Percentiles rank a stretch among this genome's conserved stretches.
Conservation (phyloP, 257 asterid species). For the Vinca minor region DNA sequence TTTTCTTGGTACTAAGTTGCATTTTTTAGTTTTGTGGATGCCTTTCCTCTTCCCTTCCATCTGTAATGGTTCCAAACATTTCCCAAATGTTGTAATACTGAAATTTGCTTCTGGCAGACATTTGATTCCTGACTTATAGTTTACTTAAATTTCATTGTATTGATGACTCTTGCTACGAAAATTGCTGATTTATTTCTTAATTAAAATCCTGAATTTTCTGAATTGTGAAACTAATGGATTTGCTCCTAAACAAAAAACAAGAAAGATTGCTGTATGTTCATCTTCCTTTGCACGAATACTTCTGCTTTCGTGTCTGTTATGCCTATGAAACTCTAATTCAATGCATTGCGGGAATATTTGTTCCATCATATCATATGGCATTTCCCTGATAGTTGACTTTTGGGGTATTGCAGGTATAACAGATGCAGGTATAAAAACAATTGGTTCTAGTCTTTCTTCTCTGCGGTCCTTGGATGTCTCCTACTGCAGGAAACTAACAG, state of each 20-base stretch:
- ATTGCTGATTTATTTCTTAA: neutral
- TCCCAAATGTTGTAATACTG: neutral
- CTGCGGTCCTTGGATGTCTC: constrained; percentile 75
- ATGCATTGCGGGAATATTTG: neutral
- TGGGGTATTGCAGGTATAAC: constrained; percentile 58
- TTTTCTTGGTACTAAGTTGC: no score
- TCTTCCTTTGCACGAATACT: neutral
- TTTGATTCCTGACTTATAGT: neutral
- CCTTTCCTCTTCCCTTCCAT: neutral
- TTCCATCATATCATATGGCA: no score
- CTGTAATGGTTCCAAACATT: neutral
- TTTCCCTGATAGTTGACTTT: neutral
- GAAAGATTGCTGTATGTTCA: neutral
- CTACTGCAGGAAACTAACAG: constrained; percentile 78
- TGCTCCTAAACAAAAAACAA: no score
- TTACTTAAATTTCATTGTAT: neutral
- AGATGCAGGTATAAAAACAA: constrained; percentile 58
- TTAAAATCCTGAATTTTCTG: neutral
- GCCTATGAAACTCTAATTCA: neutral
- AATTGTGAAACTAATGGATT: neutral
- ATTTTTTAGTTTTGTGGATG: neutral
- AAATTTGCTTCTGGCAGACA: neutral
- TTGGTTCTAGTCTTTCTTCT: constrained; percentile 56
- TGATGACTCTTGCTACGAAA: neutral
- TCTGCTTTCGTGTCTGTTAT: neutral